A percentile compares a stretch with the other conserved stretches of the same genome.
These are phyloP conservation scores for Mucor saturninus DNA, from an alignment of 371 early-diverging fungal genomes.

Conservation along the genomic window DNA sequence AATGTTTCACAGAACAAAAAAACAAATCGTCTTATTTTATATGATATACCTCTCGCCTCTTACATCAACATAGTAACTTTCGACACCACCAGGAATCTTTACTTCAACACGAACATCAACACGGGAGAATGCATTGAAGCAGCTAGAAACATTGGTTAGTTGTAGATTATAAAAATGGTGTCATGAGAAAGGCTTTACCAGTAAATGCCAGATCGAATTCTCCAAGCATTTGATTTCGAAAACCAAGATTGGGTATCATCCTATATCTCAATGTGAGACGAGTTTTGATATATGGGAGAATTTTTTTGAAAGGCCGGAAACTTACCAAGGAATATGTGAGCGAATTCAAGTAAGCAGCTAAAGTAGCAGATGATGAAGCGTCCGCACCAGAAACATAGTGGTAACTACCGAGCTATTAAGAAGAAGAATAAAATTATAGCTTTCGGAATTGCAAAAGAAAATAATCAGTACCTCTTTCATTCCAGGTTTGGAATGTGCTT, in stretches of 20 bases:
- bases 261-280: conserved; percentile 32
- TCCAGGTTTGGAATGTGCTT: conserved; percentile 80
- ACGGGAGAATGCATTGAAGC: conserved; percentile 95
- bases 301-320: background rate
- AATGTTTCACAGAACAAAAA: background rate
- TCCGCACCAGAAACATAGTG: conserved; percentile 93
- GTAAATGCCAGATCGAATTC: conserved; percentile 74
- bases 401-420: conserved; percentile 61
- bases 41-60: conserved; percentile 67
- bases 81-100: conserved; percentile 96
- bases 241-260: conserved; percentile 76
- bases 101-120: conserved; percentile 98
- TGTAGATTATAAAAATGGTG: background rate
- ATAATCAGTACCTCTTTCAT: conserved; percentile 71
- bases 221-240: conserved; percentile 68
- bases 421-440: background rate
- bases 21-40: background rate
- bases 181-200: conserved; percentile 43
- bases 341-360: conserved; percentile 95
- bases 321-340: conserved; percentile 89
- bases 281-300: background rate
- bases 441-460: background rate
- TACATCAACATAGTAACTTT: conserved; percentile 86
- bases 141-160: conserved; percentile 51
- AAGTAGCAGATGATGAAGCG: conserved; percentile 91